Evolutionary conservation across 176 grass and related monocot genomes (phyloP).

Genomic region (Lolium rigidum): DNA sequence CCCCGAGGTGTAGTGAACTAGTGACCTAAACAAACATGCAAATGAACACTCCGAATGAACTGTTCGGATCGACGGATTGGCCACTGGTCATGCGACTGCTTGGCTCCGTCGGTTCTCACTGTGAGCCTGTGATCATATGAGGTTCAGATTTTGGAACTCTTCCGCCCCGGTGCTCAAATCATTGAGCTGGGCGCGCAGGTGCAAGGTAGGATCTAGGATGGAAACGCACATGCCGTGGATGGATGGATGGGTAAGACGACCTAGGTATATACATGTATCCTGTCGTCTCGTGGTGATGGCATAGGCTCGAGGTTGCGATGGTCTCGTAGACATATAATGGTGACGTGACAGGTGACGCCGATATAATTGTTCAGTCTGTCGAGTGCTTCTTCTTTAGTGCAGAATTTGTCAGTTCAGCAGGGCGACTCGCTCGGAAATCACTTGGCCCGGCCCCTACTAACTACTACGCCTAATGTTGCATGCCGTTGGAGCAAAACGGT

Average conservation of each 20-base stretch:
- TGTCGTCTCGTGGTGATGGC: background rate
- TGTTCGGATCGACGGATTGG: too few relatives aligned
- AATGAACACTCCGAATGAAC: background rate
- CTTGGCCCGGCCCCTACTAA: too few relatives aligned
- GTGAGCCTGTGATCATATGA: background rate
- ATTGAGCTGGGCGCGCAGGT: background rate
- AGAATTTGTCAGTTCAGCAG: too few relatives aligned
- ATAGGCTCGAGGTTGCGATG: background rate
- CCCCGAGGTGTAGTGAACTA: background rate
- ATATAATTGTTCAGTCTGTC: slow-evolving; percentile 31
- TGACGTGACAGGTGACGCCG: slow-evolving; percentile 35
- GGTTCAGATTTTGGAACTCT: background rate
- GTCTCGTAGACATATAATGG: background rate
- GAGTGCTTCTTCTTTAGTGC: background rate
- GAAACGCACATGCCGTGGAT: too few relatives aligned
- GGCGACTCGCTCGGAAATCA: too few relatives aligned
- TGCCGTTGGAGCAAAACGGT: too few relatives aligned
- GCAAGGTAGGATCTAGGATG: too few relatives aligned
- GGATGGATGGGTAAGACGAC: background rate
- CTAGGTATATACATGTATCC: background rate
- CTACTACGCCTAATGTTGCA: too few relatives aligned
- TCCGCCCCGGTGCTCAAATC: background rate
- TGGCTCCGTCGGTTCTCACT: too few relatives aligned
- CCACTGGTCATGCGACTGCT: too few relatives aligned
- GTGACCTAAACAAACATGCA: background rate